Evolutionary conservation across 1,139 yeast genomes (phyloP), one percentile per base, ranked within the genome.

Genomic region (Scheffersomyces titani): DNA sequence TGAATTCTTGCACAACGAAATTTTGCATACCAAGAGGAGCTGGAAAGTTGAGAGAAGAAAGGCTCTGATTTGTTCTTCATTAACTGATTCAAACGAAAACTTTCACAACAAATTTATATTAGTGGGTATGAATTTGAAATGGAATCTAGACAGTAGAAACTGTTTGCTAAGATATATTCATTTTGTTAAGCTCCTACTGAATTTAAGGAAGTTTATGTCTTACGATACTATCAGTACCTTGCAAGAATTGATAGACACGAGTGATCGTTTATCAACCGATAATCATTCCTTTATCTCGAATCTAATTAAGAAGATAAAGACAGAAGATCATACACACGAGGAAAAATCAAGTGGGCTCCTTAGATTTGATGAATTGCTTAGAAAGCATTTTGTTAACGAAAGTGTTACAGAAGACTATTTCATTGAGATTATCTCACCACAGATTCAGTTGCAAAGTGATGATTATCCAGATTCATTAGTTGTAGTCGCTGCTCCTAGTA

Each of bases 401-500:
- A 70, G 68, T n/a, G 75, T 85, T 5, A 81, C 81, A 19, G 91
- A 88, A 61, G 85, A 88, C 54, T 90, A 85, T 65, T 70, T 87
- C 60, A 79, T 93, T 51, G 90, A 90, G 58, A 80, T 93, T 47
- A 78, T 91, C 13, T 84, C 93, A 1, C 98, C 99, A 0, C 98
- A 94, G 68, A 85, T 94, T 53, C 97, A 93, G 68, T 71, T 93
- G 21, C 87, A 89, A 59, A 82, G 90, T 54, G 88, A 87, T 45
- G 84, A 84, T 54, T 84, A 85, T 51, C 85, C 87, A 0, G 84
- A 84, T 52, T 80, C 89, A 2, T 86, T 90, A 55, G 81, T 92
- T n/a, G 52, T 65, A 5, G 58, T 69, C 3, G 59, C 83, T 0
- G 72, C 83, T 0, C 84, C 84, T 1, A 59, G 63, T 1, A 75